Evolutionary conservation across 1,139 yeast genomes (phyloP), one percentile per base, ranked within the genome.

Genomic region (Yamadazyma dendronema): DNA sequence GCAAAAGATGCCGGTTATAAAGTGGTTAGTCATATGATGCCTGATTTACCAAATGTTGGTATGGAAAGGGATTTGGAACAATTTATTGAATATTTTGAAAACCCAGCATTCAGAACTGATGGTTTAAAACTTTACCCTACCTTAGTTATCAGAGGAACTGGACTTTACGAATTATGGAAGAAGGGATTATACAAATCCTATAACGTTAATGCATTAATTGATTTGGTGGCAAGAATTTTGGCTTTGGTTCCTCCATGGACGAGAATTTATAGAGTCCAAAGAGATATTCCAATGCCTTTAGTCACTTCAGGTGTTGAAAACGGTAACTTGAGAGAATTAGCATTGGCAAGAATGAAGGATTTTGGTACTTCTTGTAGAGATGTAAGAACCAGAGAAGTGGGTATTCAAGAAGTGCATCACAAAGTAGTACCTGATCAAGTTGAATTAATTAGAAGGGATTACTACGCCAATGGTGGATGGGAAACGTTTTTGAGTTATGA

Each of bases 191-290:
- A 92, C 66, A 86, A 86, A 62, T 88, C 96, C 2, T 92, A 92
- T 62, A 88, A 90, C 55, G 97, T 98, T 26, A 88, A 89, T 56
- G 96, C 94, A 5, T 73, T 92, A 53, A 86, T 92, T 36, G 99
- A 92, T 59, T 70, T 92, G 44, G 97, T 92, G 34, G 98, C 98
- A 0, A 78, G 97, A 53, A 92, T 92, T 38, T 68, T 92, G 68
- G 97, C 97, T 0, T 69, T 92, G 46, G 97, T 92, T 4, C 98
- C 99, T 22, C 99, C 99, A 7, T 92, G 99, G 99, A 92, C 99
- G 4, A 82, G 99, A 67, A 92, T 92, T 50, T 92, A 92, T 62
- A 81, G 99, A 60, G 98, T 92, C 23, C 99, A 92, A 66, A 78
- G 99, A 69, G 99, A 92, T 74, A 92, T 92, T 40, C 99, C 99